phyloP scores from a whole-genome alignment of 345 rosid genomes.

The Geranium brycei region DNA sequence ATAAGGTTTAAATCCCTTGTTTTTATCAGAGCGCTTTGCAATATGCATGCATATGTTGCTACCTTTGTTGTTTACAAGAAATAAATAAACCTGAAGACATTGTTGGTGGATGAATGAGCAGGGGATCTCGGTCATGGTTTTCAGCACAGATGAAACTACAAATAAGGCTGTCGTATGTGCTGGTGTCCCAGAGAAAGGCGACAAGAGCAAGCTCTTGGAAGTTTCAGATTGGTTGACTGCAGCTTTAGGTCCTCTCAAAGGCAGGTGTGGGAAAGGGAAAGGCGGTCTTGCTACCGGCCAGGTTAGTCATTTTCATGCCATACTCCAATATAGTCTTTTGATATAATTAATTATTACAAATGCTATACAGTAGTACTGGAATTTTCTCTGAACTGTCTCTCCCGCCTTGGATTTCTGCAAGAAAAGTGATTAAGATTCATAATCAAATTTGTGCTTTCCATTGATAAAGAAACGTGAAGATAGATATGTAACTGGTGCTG shows the following conservation, averaged over 20 bases:
- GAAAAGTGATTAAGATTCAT: no score
- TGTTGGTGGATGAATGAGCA: constrained; percentile 16
- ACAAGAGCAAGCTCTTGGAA: constrained; percentile 45
- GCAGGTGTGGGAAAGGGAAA: constrained; percentile 89
- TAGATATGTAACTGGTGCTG: no score
- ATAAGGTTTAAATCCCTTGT: constrained; percentile 29
- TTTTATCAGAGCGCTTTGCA: no score
- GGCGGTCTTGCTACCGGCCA: constrained; percentile 88
- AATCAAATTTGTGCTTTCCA: no score
- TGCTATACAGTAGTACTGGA: no score
- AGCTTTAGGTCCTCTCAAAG: constrained; percentile 74
- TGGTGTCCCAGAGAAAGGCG: constrained; percentile 60
- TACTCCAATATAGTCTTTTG: no score
- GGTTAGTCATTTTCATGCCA: constrained; percentile 26
- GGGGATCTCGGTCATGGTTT: constrained; percentile 77
- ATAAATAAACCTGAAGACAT: background rate
- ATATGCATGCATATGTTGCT: no score
- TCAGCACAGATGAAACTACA: constrained; percentile 66
- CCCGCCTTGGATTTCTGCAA: no score
- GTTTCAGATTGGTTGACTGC: constrained; percentile 77
- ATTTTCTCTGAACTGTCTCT: no score
- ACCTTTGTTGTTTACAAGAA: background rate
- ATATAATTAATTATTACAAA: no score
- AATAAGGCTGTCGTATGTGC: constrained; percentile 91
- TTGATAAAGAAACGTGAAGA: no score